Evolutionary conservation across 31 red algal species (phyloP).

Genomic region (Pterothamnion heteromorphum): DNA sequence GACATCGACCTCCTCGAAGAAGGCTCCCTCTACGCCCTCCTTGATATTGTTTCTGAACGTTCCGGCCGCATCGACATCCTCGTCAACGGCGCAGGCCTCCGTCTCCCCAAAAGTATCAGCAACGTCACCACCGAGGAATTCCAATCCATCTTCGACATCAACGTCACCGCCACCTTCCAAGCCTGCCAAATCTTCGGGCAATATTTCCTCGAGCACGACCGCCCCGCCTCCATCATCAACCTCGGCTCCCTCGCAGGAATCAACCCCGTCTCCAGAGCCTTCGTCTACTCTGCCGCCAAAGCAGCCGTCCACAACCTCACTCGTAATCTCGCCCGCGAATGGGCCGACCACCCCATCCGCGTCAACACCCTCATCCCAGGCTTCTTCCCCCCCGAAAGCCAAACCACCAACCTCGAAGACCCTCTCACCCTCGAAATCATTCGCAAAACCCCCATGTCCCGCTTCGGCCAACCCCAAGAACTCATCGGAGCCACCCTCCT

Average conservation of each 20-base stretch:
- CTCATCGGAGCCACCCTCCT: neutral
- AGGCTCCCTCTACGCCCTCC: neutral
- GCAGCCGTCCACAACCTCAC: neutral
- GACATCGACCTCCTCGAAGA: neutral
- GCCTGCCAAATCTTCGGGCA: neutral
- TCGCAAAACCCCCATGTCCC: neutral
- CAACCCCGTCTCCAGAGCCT: neutral
- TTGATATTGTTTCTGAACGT: neutral
- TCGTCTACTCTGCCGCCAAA: neutral
- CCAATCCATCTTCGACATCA: neutral
- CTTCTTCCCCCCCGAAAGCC: neutral
- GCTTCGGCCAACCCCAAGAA: neutral
- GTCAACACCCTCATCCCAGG: neutral
- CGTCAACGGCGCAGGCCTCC: neutral
- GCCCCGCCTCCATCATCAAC: neutral
- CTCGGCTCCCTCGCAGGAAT: neutral
- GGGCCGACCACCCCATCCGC: neutral
- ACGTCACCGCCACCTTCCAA: neutral
- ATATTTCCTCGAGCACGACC: neutral
- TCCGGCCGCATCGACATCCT: neutral
- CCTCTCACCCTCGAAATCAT: neutral
- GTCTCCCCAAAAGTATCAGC: neutral
- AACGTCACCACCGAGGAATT: neutral
- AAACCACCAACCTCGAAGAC: neutral
- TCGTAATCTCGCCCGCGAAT: neutral